Percentiles rank a stretch among this genome's conserved stretches.
Evolutionary conservation across 1,284 basidiomycete species (phyloP).

Genomic region (Ceratobasidium sp.): DNA sequence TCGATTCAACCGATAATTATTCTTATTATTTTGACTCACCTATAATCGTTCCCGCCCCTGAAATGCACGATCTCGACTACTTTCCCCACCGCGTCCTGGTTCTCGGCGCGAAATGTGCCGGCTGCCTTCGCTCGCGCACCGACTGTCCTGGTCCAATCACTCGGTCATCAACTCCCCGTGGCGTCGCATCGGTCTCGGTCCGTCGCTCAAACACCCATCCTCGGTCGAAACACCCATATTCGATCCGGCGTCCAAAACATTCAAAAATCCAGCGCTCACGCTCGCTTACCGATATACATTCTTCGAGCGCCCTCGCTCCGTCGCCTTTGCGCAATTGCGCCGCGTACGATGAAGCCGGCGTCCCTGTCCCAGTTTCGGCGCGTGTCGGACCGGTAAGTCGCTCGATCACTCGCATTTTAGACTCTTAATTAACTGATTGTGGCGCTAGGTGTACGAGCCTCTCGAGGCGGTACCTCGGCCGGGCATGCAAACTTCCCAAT

Average conservation of each 20-base stretch:
- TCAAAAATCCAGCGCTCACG: constrained; percentile 25
- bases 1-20: constrained; percentile 17
- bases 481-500: too few relatives aligned
- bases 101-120: too few relatives aligned
- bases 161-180: too few relatives aligned
- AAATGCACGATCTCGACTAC: too few relatives aligned
- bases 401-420: constrained; percentile 3
- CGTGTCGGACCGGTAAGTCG: too few relatives aligned
- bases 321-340: constrained; percentile 5
- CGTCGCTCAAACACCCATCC: constrained; percentile 35
- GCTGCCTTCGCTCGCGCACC: too few relatives aligned
- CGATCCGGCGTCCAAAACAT: constrained; percentile 3
- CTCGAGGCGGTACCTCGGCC: too few relatives aligned
- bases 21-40: constrained; percentile 28
- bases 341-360: neutral
- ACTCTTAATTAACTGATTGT: neutral
- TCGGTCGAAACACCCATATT: constrained; percentile 28
- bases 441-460: constrained; percentile 28
- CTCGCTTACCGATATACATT: too few relatives aligned
- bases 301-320: too few relatives aligned
- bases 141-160: too few relatives aligned
- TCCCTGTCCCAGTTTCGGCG: neutral
- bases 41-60: constrained; percentile 16
- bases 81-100: too few relatives aligned
- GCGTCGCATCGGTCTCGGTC: too few relatives aligned